Evolutionary conservation across 2,329 filamentous ascomycete genomes (phyloP).

Genomic region (Elsinoe australis): DNA sequence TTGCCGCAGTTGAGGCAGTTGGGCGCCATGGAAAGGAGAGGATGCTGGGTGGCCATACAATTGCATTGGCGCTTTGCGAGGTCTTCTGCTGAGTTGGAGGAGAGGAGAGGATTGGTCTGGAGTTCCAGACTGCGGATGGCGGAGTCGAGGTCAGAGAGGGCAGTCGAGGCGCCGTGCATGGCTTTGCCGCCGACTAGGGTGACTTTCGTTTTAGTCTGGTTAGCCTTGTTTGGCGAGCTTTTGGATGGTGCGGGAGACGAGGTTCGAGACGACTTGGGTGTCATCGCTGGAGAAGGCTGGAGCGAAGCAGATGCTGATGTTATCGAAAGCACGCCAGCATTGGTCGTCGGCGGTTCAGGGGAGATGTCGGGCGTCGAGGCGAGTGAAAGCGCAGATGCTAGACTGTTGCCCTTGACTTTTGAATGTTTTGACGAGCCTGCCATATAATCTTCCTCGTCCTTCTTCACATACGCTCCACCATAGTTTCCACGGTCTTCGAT

Average conservation of each 20-base stretch:
- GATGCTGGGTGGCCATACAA: conserved; percentile 81
- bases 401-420: conserved; percentile 28
- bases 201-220: conserved; percentile 53
- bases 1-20: conserved; percentile 93
- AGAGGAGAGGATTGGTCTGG: conserved; percentile 73
- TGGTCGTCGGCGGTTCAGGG: conserved; percentile 23
- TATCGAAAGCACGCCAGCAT: conserved; percentile 11
- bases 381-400: conserved; percentile 7
- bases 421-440: conserved; percentile 35
- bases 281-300: conserved; percentile 67
- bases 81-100: conserved; percentile 40
- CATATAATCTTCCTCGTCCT: conserved; percentile 67
- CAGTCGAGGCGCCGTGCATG: conserved; percentile 73
- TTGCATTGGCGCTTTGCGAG: conserved; percentile 62
- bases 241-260: conserved; percentile 42
- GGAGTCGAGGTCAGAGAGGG: conserved; percentile 60
- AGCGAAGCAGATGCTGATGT: conserved; percentile 40
- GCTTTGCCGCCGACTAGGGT: conserved; percentile 68
- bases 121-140: conserved; percentile 85
- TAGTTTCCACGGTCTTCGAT: conserved; percentile 55
- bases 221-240: neutral
- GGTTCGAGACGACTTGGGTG: conserved; percentile 47
- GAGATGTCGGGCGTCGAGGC: neutral
- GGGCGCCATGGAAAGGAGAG: conserved; percentile 80
- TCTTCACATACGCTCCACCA: conserved; percentile 65